Base-by-base conservation (phyloP, 2,329 filamentous ascomycete species). In the Trichoderma atroviride region DNA sequence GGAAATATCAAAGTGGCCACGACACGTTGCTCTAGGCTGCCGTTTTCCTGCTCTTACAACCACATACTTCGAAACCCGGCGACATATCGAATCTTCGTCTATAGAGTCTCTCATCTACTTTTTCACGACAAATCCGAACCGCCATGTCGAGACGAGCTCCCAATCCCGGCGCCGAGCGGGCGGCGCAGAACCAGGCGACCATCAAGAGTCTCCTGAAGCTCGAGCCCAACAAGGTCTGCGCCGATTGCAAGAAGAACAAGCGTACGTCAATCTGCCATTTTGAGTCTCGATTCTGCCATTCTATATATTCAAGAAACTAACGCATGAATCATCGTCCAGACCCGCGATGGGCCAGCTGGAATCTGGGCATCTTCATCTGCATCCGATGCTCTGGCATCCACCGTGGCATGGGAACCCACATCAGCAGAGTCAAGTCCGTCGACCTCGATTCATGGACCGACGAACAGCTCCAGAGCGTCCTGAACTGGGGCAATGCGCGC, bases 291-390 rank as follows among this genome's bases (percentile, higher is more conserved):
- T 14, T 4, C 4, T 47, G 35, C 13, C 10, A n/a, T 37, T 6
- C 29, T 14, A 14, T 22, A 50, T 57, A 19, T 11, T 24, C 31
- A 6, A 29, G 16, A 47, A 22, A n/a, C 64, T 68, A 31, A 70
- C 22, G 14, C 56, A 43, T 27, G 43, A n/a, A 24, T 47, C 22
- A 50, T 50, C 52, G 78, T 13, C 24, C 14, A 97, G 93, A 97
- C 83, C 96, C 96, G 71, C 89, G 96, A 91, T 99, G 96, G 96
- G 96, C 96, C 37, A 97, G 94, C 78, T 99, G 96, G 96, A 99
- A 99, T 80, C 83, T 99, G 67, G 96, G 96, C 75, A 90, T 99
- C 78, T 99, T 99, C 79, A 86, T 99, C 77, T 99, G 96, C 85
- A 99, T 99, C 79, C 91, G 94, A 79, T 99, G 96, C 83, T 99